Percentiles rank a stretch among this genome's conserved stretches.
Evolutionary conservation across 805 yeast species (phyloP).

Genomic region (Wilhelminamyces savonicus): DNA sequence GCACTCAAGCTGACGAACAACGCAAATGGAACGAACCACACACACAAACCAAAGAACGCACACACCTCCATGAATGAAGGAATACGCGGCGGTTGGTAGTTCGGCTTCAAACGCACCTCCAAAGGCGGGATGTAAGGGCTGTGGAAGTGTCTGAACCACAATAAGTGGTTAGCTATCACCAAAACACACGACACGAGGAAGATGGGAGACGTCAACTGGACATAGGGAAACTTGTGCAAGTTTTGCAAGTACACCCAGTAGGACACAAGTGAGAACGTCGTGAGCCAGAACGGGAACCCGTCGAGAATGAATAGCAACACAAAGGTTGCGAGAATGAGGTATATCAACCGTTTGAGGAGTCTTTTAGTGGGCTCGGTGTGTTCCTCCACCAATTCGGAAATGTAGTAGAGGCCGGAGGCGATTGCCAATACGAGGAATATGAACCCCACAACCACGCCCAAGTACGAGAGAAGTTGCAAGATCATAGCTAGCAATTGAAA

Average conservation of each 20-base stretch:
- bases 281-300: slow-evolving; percentile 67
- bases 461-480: slow-evolving; percentile 31
- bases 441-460: slow-evolving; percentile 34
- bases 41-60: slow-evolving; percentile 88
- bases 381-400: slow-evolving; percentile 90
- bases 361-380: slow-evolving; percentile 81
- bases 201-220: slow-evolving; percentile 62
- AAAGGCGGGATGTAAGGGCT: slow-evolving; percentile 68
- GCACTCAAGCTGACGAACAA: slow-evolving; percentile 89
- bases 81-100: slow-evolving; percentile 56
- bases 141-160: slow-evolving; percentile 86
- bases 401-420: slow-evolving; percentile 87
- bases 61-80: slow-evolving; percentile 87
- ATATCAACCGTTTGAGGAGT: slow-evolving; percentile 57
- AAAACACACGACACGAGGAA: slow-evolving; percentile 67
- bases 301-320: slow-evolving; percentile 64
- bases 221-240: slow-evolving; percentile 76
- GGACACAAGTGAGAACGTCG: slow-evolving; percentile 62
- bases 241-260: slow-evolving; percentile 73
- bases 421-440: slow-evolving; percentile 43
- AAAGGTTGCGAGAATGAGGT: slow-evolving; percentile 49
- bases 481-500: too few species aligned
- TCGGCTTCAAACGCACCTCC: slow-evolving; percentile 49
- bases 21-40: slow-evolving; percentile 93
- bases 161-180: slow-evolving; percentile 73